Percentiles rank a stretch among this genome's conserved stretches.
phyloP scores from a whole-genome alignment of 192 early-diverging fungal species.

The Coemansia sp. region DNA sequence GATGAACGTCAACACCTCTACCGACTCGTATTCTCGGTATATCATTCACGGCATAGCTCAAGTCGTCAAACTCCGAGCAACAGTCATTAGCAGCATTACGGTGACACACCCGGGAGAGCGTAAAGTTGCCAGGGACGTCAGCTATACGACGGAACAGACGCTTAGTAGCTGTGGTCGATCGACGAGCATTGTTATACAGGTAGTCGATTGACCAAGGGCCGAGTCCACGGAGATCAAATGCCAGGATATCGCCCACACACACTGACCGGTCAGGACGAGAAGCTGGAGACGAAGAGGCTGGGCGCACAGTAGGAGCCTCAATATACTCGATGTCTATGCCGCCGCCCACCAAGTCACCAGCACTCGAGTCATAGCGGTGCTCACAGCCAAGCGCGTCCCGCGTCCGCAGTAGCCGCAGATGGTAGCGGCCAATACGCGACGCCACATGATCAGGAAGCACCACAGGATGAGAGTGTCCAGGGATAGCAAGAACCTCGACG shows the following conservation, averaged over 20 bases:
- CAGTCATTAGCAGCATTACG: slow-evolving; percentile 58
- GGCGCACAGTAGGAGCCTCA: slow-evolving; percentile 51
- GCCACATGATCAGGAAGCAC: slow-evolving; percentile 45
- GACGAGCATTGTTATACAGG: slow-evolving; percentile 39
- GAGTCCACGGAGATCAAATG: slow-evolving; percentile 69
- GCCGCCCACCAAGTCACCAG: slow-evolving; percentile 25
- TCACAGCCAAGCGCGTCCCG: slow-evolving; percentile 54
- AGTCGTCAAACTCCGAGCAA: slow-evolving; percentile 57
- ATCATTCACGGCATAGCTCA: slow-evolving; percentile 58
- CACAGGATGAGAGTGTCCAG: slow-evolving; percentile 26
- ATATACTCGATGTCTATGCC: slow-evolving; percentile 59
- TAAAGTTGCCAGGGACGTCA: slow-evolving; percentile 62
- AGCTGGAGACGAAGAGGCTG: slow-evolving; percentile 36
- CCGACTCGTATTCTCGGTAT: slow-evolving; percentile 68
- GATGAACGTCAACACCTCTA: slow-evolving; percentile 65
- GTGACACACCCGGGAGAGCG: slow-evolving; percentile 65
- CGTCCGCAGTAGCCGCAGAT: slow-evolving; percentile 45
- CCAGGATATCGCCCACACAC: slow-evolving; percentile 71
- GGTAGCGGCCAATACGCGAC: slow-evolving; percentile 50
- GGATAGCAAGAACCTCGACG: slow-evolving; percentile 30
- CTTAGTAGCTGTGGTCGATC: slow-evolving; percentile 40
- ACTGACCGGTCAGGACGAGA: slow-evolving; percentile 45
- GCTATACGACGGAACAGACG: slow-evolving; percentile 66
- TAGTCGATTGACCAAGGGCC: slow-evolving; percentile 69
- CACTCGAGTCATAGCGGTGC: slow-evolving; percentile 34